Conservation (phyloP, 495 filamentous ascomycete genomes). For the Rostrohypoxylon terebratum region DNA sequence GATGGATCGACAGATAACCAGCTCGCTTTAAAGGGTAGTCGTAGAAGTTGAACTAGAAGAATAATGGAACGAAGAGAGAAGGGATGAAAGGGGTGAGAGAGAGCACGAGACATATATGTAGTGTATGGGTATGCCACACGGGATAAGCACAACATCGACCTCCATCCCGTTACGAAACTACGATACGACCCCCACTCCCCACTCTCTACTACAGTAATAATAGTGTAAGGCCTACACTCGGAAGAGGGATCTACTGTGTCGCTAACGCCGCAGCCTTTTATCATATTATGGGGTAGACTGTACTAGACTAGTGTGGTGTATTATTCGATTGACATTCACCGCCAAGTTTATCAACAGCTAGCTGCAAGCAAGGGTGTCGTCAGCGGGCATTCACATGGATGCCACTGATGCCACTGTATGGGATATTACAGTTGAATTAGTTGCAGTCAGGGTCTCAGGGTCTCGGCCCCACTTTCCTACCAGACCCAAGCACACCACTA, state of each 20-base stretch:
- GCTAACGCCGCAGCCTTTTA: constrained; percentile 16
- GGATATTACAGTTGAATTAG: constrained; percentile 26
- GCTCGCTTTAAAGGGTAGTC: neutral
- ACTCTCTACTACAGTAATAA: neutral
- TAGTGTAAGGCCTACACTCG: neutral
- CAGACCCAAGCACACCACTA: constrained; percentile 33
- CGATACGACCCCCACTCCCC: constrained; percentile 27
- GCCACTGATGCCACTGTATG: constrained; percentile 6
- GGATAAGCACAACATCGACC: constrained; percentile 23
- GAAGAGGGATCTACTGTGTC: constrained; percentile 34
- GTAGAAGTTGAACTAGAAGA: constrained; percentile 11
- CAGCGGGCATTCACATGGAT: constrained; percentile 36
- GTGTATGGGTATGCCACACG: constrained; percentile 15
- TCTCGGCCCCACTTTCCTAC: constrained; percentile 44
- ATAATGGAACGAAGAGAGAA: constrained; percentile 10
- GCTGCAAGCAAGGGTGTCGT: constrained; percentile 36
- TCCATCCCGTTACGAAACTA: constrained; percentile 20
- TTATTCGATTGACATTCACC: constrained; percentile 34
- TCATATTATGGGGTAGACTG: constrained; percentile 9
- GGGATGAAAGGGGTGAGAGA: neutral
- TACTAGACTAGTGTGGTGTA: too few relatives aligned
- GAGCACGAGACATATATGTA: constrained; percentile 39
- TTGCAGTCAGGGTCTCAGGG: constrained; percentile 46
- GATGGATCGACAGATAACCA: constrained; percentile 3
- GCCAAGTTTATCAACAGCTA: constrained; percentile 27